Evolutionary conservation across 108 stramenopile genomes (phyloP).

Genomic region (Skeletonema grethae): DNA sequence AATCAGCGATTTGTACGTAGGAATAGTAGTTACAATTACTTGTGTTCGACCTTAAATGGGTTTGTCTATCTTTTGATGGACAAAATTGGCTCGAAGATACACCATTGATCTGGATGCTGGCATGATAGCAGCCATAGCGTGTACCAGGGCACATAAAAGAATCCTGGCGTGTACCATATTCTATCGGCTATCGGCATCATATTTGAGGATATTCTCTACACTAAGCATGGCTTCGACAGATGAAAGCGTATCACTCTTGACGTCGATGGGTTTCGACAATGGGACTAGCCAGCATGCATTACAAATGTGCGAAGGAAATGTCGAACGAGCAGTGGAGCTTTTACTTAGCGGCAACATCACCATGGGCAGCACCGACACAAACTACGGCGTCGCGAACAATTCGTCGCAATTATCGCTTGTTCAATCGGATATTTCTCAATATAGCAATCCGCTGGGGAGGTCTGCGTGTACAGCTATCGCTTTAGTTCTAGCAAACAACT

Average conservation of each 20-base stretch:
- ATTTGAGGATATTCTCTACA: too few relatives aligned
- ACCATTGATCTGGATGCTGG: too few relatives aligned
- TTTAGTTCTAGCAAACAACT: constrained; percentile 55
- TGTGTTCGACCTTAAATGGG: too few relatives aligned
- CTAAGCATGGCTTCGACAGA: neutral
- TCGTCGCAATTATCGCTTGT: constrained; percentile 12
- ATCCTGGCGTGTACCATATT: too few relatives aligned
- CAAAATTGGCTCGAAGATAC: too few relatives aligned
- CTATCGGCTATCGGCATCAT: too few relatives aligned
- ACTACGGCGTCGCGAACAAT: neutral
- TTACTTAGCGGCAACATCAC: constrained; percentile 37
- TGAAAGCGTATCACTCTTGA: constrained; percentile 27
- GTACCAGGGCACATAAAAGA: too few relatives aligned
- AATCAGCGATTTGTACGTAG: too few relatives aligned
- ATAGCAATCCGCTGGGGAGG: constrained; percentile 57
- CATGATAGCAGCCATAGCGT: too few relatives aligned
- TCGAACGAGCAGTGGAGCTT: constrained; percentile 63
- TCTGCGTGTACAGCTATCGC: constrained; percentile 85
- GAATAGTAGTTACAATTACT: too few relatives aligned
- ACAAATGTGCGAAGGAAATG: constrained; percentile 43
- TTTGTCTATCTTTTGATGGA: too few relatives aligned
- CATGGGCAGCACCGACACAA: neutral
- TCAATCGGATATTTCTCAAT: constrained; percentile 60
- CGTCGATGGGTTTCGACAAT: constrained; percentile 68
- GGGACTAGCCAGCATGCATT: constrained; percentile 46